Conservation (phyloP, 371 early-diverging fungal species). For the Mucor saturninus region DNA sequence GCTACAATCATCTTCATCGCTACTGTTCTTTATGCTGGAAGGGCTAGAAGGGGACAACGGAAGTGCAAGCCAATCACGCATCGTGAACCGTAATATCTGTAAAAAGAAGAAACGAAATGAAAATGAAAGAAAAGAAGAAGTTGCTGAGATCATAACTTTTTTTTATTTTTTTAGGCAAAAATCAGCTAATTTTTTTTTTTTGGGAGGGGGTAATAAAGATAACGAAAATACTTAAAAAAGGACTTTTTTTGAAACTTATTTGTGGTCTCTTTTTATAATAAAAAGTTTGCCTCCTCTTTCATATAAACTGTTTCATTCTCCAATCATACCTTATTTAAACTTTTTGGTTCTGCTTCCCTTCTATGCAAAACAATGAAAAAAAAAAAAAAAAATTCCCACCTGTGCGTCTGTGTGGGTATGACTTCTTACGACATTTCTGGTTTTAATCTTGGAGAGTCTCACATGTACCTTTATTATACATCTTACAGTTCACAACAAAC, state of each 20-base stretch:
- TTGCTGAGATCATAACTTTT: conserved; percentile 12
- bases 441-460: no score
- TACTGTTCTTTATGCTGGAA: not conserved
- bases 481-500: no score
- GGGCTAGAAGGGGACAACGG: conserved; percentile 8
- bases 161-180: not conserved
- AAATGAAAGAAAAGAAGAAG: conserved; percentile 26
- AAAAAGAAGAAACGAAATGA: conserved; percentile 27
- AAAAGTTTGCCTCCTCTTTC: not conserved
- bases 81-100: conserved; percentile 23
- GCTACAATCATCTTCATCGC: conserved; percentile 5
- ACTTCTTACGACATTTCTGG: no score
- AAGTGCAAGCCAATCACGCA: conserved; percentile 34
- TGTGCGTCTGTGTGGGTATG: not conserved
- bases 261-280: not conserved
- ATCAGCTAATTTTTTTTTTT: not conserved
- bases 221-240: no score
- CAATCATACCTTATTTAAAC: conserved; percentile 16
- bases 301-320: conserved; percentile 4
- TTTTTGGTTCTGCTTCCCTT: not conserved
- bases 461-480: no score
- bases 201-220: not conserved
- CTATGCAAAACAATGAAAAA: not conserved
- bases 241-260: not conserved
- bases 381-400: not conserved